Percentiles rank a stretch among this genome's conserved stretches.
Conservation (phyloP, 164 flowering plant genomes). For the Magnolia changhungtana region DNA sequence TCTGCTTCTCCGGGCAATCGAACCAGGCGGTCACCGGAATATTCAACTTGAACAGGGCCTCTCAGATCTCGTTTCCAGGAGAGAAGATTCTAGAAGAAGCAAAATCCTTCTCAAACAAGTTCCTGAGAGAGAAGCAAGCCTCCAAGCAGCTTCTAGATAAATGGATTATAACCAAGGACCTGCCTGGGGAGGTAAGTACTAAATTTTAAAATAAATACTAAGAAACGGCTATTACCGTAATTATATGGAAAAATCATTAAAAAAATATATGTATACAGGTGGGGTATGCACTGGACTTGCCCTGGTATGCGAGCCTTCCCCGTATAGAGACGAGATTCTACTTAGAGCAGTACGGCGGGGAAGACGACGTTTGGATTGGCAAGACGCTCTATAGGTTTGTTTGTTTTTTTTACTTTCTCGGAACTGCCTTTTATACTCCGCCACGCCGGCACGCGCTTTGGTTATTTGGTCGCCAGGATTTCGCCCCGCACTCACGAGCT, state of each 20-base stretch:
- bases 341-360: constrained; percentile 89
- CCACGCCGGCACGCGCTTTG: not conserved
- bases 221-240: no score
- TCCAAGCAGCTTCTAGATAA: constrained; percentile 61
- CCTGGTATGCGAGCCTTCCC: constrained; percentile 79
- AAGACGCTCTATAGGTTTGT: constrained; percentile 80
- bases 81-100: constrained; percentile 71
- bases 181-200: constrained; percentile 74
- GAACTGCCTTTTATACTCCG: not conserved
- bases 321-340: constrained; percentile 78
- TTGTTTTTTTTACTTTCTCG: not conserved
- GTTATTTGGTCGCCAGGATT: not conserved
- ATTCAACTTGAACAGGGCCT: constrained; percentile 71
- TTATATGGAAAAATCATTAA: no score
- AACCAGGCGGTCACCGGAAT: constrained; percentile 79
- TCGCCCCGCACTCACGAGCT: not conserved
- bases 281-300: constrained; percentile 68
- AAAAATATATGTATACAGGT: constrained; percentile 37
- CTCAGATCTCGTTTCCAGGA: constrained; percentile 63
- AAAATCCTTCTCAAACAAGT: constrained; percentile 45
- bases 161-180: constrained; percentile 85
- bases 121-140: constrained; percentile 55
- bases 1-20: constrained; percentile 76
- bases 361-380: constrained; percentile 90
- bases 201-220: not conserved